Evolutionary conservation across 2,329 filamentous ascomycete species (phyloP), one percentile per base, ranked within the genome.

Genomic region (Trichoderma gracile): DNA sequence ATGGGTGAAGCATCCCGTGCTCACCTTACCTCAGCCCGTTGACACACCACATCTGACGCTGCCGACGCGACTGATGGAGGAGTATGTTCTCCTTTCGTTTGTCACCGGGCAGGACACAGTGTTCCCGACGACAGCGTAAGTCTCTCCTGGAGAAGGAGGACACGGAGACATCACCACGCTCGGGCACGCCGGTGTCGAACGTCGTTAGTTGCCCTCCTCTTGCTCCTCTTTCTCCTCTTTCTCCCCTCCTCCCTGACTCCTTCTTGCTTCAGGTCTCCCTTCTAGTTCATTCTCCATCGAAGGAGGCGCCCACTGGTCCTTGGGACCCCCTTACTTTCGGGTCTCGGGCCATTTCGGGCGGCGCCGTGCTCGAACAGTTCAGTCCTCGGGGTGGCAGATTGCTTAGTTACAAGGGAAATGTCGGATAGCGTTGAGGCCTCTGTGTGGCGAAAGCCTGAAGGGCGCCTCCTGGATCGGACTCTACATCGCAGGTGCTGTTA

Each of bases 321-420:
- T 42, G 25, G 25, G 14, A 23, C 33, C 40, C 1, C 40, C 59
- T 46, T 45, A 53, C 40, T 62, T n/a, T 46, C 59, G 49, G 59
- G 59, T n/a, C 40, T 54, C 59, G 59, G 59, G 59, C 59, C 59
- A 54, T 62, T 62, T 63, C 60, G 60, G 60, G 60, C 60, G 60
- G 60, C 60, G 27, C 60, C 60, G 60, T 50, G 23, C n/a, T 49
- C 47, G 21, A 27, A 30, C 27, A 17, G 49, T 9, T 46, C 40
- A 54, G 49, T n/a, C 25, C 23, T 25, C 30, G 27, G 12, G 43
- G 25, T 54, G 27, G 40, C 49, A 53, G 49, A 30, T 5, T 8
- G 23, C 10, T 38, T 38, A 27, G 21, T 38, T 38, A 46, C 17
- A 38, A n/a, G 19, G 38, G 15, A 25, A 10, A 23, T 23, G 21